Evolutionary conservation across 1,284 basidiomycete genomes (phyloP).

Genomic region (Puccinia coronata): DNA sequence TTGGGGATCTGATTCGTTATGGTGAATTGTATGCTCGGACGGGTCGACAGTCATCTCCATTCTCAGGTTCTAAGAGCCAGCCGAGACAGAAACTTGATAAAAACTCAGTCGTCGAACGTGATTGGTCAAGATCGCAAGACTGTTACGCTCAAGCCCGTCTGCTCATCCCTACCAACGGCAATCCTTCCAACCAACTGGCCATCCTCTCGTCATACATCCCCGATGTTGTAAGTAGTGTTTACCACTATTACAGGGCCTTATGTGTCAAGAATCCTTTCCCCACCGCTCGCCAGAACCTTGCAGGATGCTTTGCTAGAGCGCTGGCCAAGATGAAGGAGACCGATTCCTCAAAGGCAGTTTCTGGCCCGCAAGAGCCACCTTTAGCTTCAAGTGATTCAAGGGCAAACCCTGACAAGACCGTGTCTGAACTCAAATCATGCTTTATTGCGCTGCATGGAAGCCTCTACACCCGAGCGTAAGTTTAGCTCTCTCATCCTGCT

Average conservation of each 20-base stretch:
- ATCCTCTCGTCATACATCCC: slow-evolving; percentile 81
- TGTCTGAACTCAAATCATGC: slow-evolving; percentile 45
- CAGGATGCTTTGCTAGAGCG: slow-evolving; percentile 69
- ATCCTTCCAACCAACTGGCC: slow-evolving; percentile 91
- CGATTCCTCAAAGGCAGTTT: slow-evolving; percentile 57
- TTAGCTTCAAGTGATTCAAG: slow-evolving; percentile 55
- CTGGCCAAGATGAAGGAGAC: slow-evolving; percentile 63
- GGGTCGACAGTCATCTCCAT: slow-evolving; percentile 8
- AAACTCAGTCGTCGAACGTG: slow-evolving; percentile 63
- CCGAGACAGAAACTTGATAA: not conserved
- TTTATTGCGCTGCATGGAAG: slow-evolving; percentile 37
- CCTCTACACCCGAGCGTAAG: slow-evolving; percentile 33
- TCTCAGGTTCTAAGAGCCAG: not conserved
- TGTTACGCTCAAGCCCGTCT: slow-evolving; percentile 81
- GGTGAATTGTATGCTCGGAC: slow-evolving; percentile 79
- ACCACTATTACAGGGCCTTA: slow-evolving; percentile 87
- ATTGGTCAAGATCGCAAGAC: slow-evolving; percentile 72
- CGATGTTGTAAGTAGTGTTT: slow-evolving; percentile 76
- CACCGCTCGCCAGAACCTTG: slow-evolving; percentile 81
- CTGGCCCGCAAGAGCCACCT: slow-evolving; percentile 57
- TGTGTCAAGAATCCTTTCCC: slow-evolving; percentile 84
- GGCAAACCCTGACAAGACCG: slow-evolving; percentile 48
- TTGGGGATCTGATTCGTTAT: slow-evolving; percentile 92
- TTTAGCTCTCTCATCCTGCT: slow-evolving; percentile 45
- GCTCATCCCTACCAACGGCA: slow-evolving; percentile 73